Conservation (phyloP, 2,329 filamentous ascomycete species). For the Fusarium armeniacum region DNA sequence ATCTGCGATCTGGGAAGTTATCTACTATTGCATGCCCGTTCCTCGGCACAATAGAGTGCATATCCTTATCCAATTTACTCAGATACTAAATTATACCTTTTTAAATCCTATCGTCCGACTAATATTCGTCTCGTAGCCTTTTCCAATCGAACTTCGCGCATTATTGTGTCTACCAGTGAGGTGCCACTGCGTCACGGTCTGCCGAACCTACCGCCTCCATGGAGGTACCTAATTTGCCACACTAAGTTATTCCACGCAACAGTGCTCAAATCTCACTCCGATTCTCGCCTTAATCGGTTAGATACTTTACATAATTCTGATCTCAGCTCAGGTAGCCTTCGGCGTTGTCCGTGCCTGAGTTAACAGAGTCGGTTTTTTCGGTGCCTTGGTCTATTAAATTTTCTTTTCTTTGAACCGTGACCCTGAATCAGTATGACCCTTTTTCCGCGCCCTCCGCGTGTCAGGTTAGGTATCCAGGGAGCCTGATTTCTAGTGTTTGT, state of each 20-base stretch:
- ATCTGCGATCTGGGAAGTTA: neutral
- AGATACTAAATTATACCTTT: neutral
- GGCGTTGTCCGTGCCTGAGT: slow-evolving; percentile 40
- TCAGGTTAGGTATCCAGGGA: slow-evolving; percentile 1
- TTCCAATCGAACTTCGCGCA: neutral
- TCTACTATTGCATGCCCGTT: neutral
- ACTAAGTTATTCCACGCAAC: slow-evolving; percentile 20
- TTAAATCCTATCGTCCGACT: neutral
- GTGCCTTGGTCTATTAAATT: slow-evolving; percentile 3
- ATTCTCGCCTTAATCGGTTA: slow-evolving; percentile 9
- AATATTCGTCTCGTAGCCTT: neutral
- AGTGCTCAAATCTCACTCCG: slow-evolving; percentile 16
- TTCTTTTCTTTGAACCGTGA: slow-evolving; percentile 16
- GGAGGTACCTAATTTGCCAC: slow-evolving; percentile 35
- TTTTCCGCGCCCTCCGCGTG: slow-evolving; percentile 1
- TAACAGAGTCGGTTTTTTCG: slow-evolving; percentile 14
- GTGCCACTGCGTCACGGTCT: slow-evolving; percentile 34
- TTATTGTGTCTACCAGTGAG: slow-evolving; percentile 3
- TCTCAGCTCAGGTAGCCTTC: slow-evolving; percentile 35
- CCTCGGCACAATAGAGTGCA: neutral
- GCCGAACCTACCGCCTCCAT: slow-evolving; percentile 5
- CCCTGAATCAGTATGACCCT: slow-evolving; percentile 1
- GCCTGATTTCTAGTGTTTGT: neutral
- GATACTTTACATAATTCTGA: slow-evolving; percentile 44
- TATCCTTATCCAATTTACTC: neutral